phyloP scores from a whole-genome alignment of 306 rosid species.

The Cicer chorassanicum region DNA sequence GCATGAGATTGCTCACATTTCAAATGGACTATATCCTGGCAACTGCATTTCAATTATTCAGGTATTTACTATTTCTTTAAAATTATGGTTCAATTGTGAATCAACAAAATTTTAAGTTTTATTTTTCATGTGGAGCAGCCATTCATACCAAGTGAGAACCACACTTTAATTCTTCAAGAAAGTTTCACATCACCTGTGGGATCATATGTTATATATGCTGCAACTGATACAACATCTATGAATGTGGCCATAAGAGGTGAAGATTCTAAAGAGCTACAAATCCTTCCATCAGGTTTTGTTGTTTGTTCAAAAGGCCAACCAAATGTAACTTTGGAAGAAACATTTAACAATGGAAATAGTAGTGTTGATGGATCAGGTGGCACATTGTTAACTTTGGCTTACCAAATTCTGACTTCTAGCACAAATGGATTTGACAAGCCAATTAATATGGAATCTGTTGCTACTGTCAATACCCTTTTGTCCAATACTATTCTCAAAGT shows the following conservation, averaged over 20 bases:
- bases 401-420: conserved; percentile 54
- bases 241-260: conserved; percentile 42
- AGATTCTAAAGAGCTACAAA: conserved; percentile 49
- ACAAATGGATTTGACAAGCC: background rate
- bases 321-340: background rate
- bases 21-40: conserved; percentile 57
- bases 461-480: conserved; percentile 14
- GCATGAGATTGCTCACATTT: conserved; percentile 55
- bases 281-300: conserved; percentile 78
- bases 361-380: conserved; percentile 35
- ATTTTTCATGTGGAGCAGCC: conserved; percentile 55
- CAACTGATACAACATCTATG: conserved; percentile 48
- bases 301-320: conserved; percentile 11
- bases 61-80: conserved; percentile 49
- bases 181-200: conserved; percentile 56
- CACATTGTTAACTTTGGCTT: conserved; percentile 65
- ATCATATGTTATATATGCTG: conserved; percentile 60
- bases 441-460: background rate
- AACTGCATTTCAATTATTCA: conserved; percentile 56
- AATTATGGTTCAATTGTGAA: background rate
- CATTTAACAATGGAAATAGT: background rate
- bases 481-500: conserved; percentile 6
- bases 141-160: conserved; percentile 48
- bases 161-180: conserved; percentile 68
- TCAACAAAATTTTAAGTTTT: background rate